Percentiles rank a stretch among this genome's conserved stretches.
phyloP scores from a whole-genome alignment of 2,329 filamentous ascomycete genomes.

The Sclerotinia glacialis region DNA sequence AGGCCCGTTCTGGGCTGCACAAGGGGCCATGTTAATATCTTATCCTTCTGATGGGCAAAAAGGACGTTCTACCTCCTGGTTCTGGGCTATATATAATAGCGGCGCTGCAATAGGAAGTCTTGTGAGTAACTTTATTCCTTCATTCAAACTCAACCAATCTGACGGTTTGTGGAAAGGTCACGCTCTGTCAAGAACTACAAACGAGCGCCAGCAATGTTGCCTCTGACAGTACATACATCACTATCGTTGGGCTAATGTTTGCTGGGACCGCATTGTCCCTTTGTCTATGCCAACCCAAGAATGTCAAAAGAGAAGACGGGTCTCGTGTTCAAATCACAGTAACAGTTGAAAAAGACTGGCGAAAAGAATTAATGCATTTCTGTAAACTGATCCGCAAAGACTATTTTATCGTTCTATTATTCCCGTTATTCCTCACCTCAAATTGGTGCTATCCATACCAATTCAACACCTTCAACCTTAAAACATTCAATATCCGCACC shows the following conservation, averaged over 20 bases:
- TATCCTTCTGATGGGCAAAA: conserved; percentile 78
- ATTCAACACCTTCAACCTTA: conserved; percentile 68
- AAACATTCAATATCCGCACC: conserved; percentile 69
- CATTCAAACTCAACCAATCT: neutral
- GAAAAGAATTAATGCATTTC: conserved; percentile 70
- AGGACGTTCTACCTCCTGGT: conserved; percentile 67
- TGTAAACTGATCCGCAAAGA: conserved; percentile 66
- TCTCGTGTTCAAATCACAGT: conserved; percentile 64
- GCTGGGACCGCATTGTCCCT: conserved; percentile 62
- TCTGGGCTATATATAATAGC: conserved; percentile 25
- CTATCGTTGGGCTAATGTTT: conserved; percentile 24
- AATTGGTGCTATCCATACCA: conserved; percentile 80
- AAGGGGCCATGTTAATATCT: conserved; percentile 81
- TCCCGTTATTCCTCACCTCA: conserved; percentile 75
- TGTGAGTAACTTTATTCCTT: conserved; percentile 9
- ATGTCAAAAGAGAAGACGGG: conserved; percentile 71
- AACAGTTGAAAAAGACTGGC: conserved; percentile 85
- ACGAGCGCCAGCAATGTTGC: conserved; percentile 42
- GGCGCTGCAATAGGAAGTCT: conserved; percentile 26
- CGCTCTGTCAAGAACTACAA: conserved; percentile 68
- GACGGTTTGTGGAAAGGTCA: conserved; percentile 45
- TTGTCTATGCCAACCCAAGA: conserved; percentile 64
- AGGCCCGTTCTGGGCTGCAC: conserved; percentile 75
- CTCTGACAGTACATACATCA: conserved; percentile 23
- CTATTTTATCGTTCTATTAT: conserved; percentile 68